phyloP scores from a whole-genome alignment of 2,329 filamentous ascomycete genomes.

The Colletotrichum viniferum region DNA sequence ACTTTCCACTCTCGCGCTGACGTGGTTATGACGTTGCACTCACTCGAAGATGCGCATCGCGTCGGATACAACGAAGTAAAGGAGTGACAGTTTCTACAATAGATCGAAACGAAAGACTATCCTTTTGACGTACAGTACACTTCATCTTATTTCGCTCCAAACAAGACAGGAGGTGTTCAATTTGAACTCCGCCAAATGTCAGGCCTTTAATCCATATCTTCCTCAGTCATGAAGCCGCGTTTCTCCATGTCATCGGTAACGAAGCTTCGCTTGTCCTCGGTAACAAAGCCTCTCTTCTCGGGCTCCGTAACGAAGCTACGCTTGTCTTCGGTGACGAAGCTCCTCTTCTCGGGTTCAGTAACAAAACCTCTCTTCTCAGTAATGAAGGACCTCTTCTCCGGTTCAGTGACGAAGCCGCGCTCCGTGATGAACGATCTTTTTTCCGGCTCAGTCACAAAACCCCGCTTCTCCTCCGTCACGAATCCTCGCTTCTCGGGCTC shows the following conservation, averaged over 20 bases:
- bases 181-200: background rate
- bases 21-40: fast-evolving
- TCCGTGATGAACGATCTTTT: background rate
- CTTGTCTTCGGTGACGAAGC: background rate
- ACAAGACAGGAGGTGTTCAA: background rate
- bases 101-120: background rate
- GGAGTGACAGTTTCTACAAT: background rate
- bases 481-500: background rate
- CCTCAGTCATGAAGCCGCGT: background rate
- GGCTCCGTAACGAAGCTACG: background rate
- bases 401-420: background rate
- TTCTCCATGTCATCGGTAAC: background rate
- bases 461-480: background rate
- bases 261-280: background rate
- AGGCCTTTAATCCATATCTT: background rate
- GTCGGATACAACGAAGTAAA: background rate
- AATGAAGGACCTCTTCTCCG: background rate
- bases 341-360: background rate
- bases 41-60: background rate
- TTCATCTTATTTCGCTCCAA: background rate
- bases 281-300: background rate
- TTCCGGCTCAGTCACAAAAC: background rate
- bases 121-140: background rate
- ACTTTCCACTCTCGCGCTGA: background rate
- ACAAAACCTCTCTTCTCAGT: background rate